Evolutionary conservation across 352 stramenopile species (phyloP).

Genomic region (Achlya hypogyna): DNA sequence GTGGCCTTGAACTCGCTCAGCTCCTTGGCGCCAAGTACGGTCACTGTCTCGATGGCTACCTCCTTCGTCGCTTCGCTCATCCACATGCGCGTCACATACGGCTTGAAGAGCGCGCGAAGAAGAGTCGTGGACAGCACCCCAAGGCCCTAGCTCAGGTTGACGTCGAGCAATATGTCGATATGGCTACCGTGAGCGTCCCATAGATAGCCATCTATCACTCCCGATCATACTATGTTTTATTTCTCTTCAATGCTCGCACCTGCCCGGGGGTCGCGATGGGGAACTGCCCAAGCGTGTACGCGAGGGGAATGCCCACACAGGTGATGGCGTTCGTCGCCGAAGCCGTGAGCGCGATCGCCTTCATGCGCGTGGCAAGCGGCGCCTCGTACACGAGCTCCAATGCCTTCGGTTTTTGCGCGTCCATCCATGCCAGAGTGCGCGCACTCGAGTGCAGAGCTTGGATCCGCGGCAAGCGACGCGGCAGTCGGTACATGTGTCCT

Average conservation of each 20-base stretch:
- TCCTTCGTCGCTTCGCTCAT: not conserved
- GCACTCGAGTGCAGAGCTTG: too few species aligned
- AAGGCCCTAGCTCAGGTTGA: conserved; percentile 1
- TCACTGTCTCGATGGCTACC: conserved; percentile 3
- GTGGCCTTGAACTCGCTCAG: not conserved
- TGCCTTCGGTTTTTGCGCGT: not conserved
- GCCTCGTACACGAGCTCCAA: conserved; percentile 1
- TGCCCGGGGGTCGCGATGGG: not conserved
- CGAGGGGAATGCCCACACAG: not conserved
- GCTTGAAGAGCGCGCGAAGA: not conserved
- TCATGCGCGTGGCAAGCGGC: not conserved
- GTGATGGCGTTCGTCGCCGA: not conserved
- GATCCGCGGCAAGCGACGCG: too few species aligned
- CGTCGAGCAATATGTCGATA: not conserved
- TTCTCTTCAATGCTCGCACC: not conserved
- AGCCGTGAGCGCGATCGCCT: not conserved
- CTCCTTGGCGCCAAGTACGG: not conserved
- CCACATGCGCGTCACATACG: conserved; percentile 1
- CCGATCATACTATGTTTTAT: not conserved
- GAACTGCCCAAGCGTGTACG: not conserved
- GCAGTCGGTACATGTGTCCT: too few species aligned
- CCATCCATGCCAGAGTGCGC: too few species aligned
- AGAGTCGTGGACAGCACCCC: not conserved
- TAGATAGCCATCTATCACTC: not conserved
- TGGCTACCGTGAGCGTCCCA: not conserved